These are phyloP conservation scores for Phalaenopsis aphrodite DNA, from an alignment of 106 monocot genomes.

Conservation along the genomic window DNA sequence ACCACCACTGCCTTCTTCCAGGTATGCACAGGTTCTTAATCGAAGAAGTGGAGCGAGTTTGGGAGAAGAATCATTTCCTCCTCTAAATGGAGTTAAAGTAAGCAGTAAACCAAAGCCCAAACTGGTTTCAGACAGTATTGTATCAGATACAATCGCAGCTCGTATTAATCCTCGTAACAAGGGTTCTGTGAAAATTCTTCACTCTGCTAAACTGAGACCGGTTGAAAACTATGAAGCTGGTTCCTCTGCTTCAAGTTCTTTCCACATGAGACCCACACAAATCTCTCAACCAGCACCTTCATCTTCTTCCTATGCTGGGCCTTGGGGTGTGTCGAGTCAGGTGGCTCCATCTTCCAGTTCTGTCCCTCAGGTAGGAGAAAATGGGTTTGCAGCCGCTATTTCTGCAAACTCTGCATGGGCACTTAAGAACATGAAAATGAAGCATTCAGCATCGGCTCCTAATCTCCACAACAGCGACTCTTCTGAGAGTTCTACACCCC, in stretches of 20 bases:
- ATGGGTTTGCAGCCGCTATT: conserved; percentile 21
- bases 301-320: conserved; percentile 12
- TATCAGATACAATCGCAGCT: conserved; percentile 33
- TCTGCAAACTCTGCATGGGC: conserved; percentile 25
- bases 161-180: conserved; percentile 31
- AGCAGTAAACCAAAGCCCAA: conserved; percentile 22
- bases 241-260: conserved; percentile 16
- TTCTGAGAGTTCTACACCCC: conserved; percentile 9
- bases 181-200: conserved; percentile 17
- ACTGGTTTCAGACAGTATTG: conserved; percentile 17
- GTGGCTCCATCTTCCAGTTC: neutral
- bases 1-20: conserved; percentile 37
- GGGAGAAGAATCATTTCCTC: conserved; percentile 73
- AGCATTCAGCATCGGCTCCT: conserved; percentile 58
- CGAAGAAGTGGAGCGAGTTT: conserved; percentile 27
- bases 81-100: conserved; percentile 53
- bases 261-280: conserved; percentile 12
- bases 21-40: conserved; percentile 59
- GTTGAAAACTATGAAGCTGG: conserved; percentile 8
- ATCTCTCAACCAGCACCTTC: conserved; percentile 2
- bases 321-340: conserved; percentile 11
- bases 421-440: conserved; percentile 20
- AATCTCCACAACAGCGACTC: conserved; percentile 21
- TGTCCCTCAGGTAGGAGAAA: conserved; percentile 17
- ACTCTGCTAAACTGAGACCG: conserved; percentile 17